Evolutionary conservation across 257 asterid genomes (phyloP).

Genomic region (Solanum etuberosum): DNA sequence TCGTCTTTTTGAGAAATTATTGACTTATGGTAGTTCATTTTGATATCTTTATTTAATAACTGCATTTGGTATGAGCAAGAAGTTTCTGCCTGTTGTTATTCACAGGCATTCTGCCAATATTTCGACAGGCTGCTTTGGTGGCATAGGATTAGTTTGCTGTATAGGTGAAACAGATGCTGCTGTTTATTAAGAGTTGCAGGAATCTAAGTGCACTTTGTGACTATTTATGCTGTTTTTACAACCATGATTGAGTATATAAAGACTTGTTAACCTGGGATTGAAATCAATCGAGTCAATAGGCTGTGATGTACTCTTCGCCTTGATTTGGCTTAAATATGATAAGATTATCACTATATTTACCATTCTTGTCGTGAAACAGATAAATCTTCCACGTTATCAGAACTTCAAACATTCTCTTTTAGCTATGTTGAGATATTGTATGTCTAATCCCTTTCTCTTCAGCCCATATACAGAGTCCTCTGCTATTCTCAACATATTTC

Average conservation of each 20-base stretch:
- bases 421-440: slow-evolving; percentile 11
- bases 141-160: neutral
- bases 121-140: neutral
- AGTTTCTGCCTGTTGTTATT: neutral
- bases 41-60: neutral
- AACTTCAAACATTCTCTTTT: neutral
- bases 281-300: neutral
- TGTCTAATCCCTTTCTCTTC: slow-evolving; percentile 12
- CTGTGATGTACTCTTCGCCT: neutral
- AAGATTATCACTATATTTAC: neutral
- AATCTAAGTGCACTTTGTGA: neutral
- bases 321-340: neutral
- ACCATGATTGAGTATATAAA: neutral
- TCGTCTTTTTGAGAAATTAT: neutral
- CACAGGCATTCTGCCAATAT: neutral
- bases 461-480: slow-evolving; percentile 10
- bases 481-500: slow-evolving; percentile 9
- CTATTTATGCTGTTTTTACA: neutral
- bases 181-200: neutral
- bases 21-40: neutral
- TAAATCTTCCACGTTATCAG: neutral
- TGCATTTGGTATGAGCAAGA: neutral
- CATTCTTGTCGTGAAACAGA: neutral
- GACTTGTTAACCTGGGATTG: neutral
- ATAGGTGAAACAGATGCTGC: neutral